Percentiles rank a stretch among this genome's conserved stretches.
Evolutionary conservation across 306 rosid genomes (phyloP).

Genomic region (Canavalia ensiformis): DNA sequence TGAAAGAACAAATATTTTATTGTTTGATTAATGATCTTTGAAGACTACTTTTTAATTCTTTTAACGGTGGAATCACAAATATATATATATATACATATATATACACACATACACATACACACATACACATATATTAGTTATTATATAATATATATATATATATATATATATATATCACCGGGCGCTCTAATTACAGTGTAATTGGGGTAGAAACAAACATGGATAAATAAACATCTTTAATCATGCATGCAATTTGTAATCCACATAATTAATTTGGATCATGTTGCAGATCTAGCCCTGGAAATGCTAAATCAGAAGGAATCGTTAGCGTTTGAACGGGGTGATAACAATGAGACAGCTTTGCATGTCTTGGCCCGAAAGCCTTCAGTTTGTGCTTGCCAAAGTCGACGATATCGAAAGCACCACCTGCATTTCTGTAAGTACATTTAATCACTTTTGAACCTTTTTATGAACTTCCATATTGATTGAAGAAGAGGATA

Average conservation of each 20-base stretch:
- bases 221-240: neutral
- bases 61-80: neutral
- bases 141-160: too few species aligned
- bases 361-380: slow-evolving; percentile 57
- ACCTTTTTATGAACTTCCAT: too few species aligned
- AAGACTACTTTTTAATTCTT: neutral
- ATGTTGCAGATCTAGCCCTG: slow-evolving; percentile 54
- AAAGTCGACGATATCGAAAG: slow-evolving; percentile 4
- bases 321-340: slow-evolving; percentile 40
- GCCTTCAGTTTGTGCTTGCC: slow-evolving; percentile 23
- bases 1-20: neutral
- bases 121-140: too few species aligned
- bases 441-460: slow-evolving; percentile 4
- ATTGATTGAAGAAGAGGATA: too few species aligned
- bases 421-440: slow-evolving; percentile 45
- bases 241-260: neutral
- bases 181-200: neutral
- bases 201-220: neutral
- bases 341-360: slow-evolving; percentile 7
- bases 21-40: neutral
- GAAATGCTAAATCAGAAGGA: slow-evolving; percentile 32
- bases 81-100: neutral
- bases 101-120: too few species aligned
- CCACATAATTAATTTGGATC: neutral
- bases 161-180: neutral